Conservation (phyloP, 768 basidiomycete genomes). For the Russula brevipes region DNA sequence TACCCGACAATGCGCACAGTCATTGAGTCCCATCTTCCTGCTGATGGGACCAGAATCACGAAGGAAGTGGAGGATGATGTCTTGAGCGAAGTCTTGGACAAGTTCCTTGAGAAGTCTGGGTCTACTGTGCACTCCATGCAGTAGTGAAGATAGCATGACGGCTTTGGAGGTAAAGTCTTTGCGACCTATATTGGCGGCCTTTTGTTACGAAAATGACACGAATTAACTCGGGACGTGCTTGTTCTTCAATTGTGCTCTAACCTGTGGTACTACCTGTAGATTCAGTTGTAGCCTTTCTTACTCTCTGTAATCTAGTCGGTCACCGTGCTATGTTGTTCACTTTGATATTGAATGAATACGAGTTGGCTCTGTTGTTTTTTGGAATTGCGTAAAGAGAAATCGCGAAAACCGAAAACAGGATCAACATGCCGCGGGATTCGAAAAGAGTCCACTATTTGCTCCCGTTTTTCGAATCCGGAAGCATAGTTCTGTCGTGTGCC, state of each 20-base stretch:
- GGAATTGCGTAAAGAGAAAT: no score
- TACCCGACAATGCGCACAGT: conserved; percentile 48
- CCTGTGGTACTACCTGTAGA: conserved; percentile 1
- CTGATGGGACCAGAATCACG: conserved; percentile 41
- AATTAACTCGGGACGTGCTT: not conserved
- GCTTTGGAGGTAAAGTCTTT: no score
- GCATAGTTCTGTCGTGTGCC: not conserved
- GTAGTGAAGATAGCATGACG: not conserved
- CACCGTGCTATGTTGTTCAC: not conserved
- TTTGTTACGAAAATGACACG: not conserved
- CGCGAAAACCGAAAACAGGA: not conserved
- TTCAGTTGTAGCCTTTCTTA: conserved; percentile 10
- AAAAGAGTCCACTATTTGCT: not conserved
- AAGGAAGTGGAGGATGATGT: conserved; percentile 63
- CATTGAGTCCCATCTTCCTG: conserved; percentile 36
- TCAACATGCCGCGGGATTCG: conserved; percentile 12
- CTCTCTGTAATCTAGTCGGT: conserved; percentile 1
- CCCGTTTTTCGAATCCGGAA: no score
- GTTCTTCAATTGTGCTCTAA: conserved; percentile 9
- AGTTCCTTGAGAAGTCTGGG: conserved; percentile 40
- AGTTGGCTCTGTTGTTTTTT: not conserved
- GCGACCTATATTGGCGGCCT: not conserved
- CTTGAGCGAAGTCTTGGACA: conserved; percentile 58
- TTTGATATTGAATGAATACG: not conserved
- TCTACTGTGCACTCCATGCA: conserved; percentile 5